Conservation (phyloP, 1,139 yeast genomes). For the Diutina sp. region DNA sequence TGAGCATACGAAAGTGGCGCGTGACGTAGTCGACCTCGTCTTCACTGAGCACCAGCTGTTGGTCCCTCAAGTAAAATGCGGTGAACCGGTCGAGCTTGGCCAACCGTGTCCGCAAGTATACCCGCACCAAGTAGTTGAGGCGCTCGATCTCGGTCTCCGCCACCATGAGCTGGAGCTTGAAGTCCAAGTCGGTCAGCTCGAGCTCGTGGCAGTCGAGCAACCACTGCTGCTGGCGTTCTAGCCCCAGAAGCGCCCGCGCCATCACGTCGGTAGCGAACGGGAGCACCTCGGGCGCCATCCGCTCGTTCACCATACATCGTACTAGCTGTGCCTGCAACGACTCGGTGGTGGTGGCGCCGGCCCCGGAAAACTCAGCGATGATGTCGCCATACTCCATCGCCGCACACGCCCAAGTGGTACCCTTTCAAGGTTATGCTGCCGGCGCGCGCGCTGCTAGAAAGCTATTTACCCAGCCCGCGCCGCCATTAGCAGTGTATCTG, state of each 20-base stretch:
- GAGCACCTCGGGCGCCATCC: conserved; percentile 74
- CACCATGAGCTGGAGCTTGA: conserved; percentile 68
- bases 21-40: conserved; percentile 47
- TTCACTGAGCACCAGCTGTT: conserved; percentile 28
- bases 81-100: conserved; percentile 60
- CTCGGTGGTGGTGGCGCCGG: not conserved
- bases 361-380: not conserved
- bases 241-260: conserved; percentile 40
- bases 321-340: conserved; percentile 26
- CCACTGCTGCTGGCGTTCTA: conserved; percentile 60
- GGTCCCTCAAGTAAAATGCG: conserved; percentile 27
- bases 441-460: not conserved
- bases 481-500: not conserved
- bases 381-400: conserved; percentile 1
- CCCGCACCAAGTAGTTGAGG: conserved; percentile 63
- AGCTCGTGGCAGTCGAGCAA: conserved; percentile 49
- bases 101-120: conserved; percentile 69
- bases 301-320: conserved; percentile 71
- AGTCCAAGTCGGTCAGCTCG: conserved; percentile 31
- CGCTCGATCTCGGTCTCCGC: conserved; percentile 89
- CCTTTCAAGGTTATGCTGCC: not conserved
- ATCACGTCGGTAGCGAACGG: conserved; percentile 55
- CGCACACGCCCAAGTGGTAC: not conserved
- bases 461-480: not conserved
- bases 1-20: conserved; percentile 50